Percentiles rank a stretch among this genome's conserved stretches.
phyloP scores from a whole-genome alignment of 2,329 filamentous ascomycete species.

The Fusarium sp. region DNA sequence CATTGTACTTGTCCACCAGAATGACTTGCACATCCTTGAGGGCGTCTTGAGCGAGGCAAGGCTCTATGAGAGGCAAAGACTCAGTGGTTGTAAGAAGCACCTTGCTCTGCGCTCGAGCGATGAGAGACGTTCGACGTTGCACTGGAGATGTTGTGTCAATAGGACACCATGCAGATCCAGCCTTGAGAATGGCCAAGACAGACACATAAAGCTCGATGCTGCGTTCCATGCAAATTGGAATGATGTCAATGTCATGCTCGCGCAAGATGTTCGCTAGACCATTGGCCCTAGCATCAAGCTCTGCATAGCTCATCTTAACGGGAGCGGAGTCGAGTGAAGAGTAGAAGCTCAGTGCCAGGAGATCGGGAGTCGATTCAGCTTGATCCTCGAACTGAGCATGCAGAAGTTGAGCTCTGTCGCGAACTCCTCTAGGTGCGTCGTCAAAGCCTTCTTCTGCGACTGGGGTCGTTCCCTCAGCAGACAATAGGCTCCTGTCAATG shows the following conservation, averaged over 20 bases:
- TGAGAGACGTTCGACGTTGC: conserved; percentile 19
- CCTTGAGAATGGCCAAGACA: conserved; percentile 18
- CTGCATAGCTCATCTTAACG: not conserved
- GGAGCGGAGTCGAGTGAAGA: not conserved
- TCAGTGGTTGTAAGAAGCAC: conserved; percentile 3
- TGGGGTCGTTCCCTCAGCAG: not conserved
- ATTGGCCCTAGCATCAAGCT: conserved; percentile 17
- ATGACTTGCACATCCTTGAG: conserved; percentile 6
- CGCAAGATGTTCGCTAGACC: conserved; percentile 9
- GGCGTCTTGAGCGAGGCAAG: not conserved
- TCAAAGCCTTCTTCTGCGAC: not conserved
- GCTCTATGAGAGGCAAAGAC: not conserved
- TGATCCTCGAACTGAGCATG: conserved; percentile 27
- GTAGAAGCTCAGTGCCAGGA: conserved; percentile 13
- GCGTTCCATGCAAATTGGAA: conserved; percentile 11
- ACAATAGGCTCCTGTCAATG: not conserved
- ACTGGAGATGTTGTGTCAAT: conserved; percentile 18
- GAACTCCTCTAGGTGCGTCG: not conserved
- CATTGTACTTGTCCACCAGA: conserved; percentile 10
- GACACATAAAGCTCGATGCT: conserved; percentile 19
- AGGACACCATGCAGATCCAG: conserved; percentile 22
- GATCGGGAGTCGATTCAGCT: not conserved
- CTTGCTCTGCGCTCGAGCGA: conserved; percentile 19
- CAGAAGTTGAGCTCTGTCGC: not conserved
- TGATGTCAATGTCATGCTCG: conserved; percentile 8